phyloP scores from a whole-genome alignment of 2,329 filamentous ascomycete genomes.

The Ophiostoma perfectum region DNA sequence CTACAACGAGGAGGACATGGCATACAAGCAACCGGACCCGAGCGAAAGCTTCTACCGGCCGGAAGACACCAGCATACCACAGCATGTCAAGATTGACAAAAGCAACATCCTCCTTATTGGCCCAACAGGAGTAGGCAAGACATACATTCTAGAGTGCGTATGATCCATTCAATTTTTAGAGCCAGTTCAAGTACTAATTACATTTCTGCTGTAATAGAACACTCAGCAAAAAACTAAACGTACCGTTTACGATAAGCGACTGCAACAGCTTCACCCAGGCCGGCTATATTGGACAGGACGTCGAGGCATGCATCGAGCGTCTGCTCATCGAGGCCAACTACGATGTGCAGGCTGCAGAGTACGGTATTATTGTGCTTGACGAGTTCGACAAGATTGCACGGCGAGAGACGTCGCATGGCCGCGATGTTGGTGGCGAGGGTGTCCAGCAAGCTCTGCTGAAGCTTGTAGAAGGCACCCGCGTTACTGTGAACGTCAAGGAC shows the following conservation, averaged over 20 bases:
- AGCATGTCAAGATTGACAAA: constrained; percentile 77
- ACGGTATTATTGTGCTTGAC: constrained; percentile 91
- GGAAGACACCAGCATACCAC: constrained; percentile 42
- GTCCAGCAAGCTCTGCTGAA: constrained; percentile 94
- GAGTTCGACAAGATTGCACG: constrained; percentile 97
- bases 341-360: constrained; percentile 75
- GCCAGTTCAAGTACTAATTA: background rate
- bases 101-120: constrained; percentile 89
- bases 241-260: constrained; percentile 92
- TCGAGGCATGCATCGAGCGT: constrained; percentile 90
- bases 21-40: background rate
- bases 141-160: constrained; percentile 69
- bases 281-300: constrained; percentile 95
- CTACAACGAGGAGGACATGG: background rate
- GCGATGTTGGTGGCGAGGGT: constrained; percentile 92
- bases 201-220: constrained; percentile 55
- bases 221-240: constrained; percentile 83
- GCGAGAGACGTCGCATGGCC: constrained; percentile 77
- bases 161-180: no score
- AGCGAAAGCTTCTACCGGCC: constrained; percentile 26
- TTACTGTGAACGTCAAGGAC: constrained; percentile 85
- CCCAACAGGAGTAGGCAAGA: constrained; percentile 93
- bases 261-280: constrained; percentile 95
- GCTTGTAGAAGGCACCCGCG: constrained; percentile 90
- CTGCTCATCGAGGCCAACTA: constrained; percentile 87